Percentiles rank a stretch among this genome's conserved stretches.
Evolutionary conservation across 441 rosid genomes (phyloP).

Genomic region (Kokia cookei): DNA sequence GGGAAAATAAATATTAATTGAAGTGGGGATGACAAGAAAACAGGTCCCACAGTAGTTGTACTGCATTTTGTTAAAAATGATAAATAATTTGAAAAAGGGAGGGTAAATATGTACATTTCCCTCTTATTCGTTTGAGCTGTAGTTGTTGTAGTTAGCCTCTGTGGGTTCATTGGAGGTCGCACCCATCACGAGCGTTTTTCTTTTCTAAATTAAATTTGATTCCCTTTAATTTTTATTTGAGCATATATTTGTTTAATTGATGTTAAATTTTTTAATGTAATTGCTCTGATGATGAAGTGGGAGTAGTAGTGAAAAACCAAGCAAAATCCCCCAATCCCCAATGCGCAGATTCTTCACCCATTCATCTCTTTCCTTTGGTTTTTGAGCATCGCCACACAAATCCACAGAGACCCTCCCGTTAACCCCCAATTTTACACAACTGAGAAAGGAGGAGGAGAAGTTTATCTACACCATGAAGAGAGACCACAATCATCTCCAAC

Average conservation of each 20-base stretch:
- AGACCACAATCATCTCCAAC: conserved; percentile 33
- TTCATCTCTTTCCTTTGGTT: conserved; percentile 19
- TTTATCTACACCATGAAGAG: conserved; percentile 35
- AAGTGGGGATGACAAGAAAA: not conserved
- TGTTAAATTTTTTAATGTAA: not conserved
- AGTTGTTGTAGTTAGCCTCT: conserved; percentile 18
- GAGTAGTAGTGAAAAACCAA: conserved; percentile 39
- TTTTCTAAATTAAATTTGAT: not conserved
- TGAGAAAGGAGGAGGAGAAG: not conserved
- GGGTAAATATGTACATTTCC: conserved; percentile 3
- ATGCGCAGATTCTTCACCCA: conserved; percentile 37
- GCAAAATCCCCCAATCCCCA: conserved; percentile 33
- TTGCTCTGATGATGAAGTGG: conserved; percentile 19
- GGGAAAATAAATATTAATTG: not conserved
- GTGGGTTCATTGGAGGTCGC: conserved; percentile 34
- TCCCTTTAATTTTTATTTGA: not conserved
- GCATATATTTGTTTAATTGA: not conserved
- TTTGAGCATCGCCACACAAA: conserved; percentile 10
- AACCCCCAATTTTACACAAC: not conserved
- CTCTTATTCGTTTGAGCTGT: conserved; percentile 37
- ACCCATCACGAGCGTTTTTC: conserved; percentile 46
- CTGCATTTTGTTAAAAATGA: not conserved
- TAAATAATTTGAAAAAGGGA: not conserved
- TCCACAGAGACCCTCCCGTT: not conserved
- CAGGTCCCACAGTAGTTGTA: not conserved